Evolutionary conservation across 2,329 filamentous ascomycete genomes (phyloP).

Genomic region (Aureobasidium sp.): DNA sequence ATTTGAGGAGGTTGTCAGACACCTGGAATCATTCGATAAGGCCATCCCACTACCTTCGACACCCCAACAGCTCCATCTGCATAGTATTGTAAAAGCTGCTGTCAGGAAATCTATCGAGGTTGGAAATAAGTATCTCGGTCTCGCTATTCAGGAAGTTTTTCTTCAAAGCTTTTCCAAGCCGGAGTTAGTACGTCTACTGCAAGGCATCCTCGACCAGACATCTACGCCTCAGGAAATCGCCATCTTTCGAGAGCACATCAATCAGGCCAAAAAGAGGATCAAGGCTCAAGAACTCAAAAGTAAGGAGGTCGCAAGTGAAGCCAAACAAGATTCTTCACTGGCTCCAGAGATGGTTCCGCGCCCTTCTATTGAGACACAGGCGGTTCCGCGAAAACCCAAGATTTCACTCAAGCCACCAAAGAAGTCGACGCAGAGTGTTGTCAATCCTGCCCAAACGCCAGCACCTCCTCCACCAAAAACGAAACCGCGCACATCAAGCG

Average conservation of each 20-base stretch:
- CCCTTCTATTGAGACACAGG: constrained; percentile 26
- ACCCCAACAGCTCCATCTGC: constrained; percentile 9
- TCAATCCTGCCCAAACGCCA: neutral
- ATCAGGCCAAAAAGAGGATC: constrained; percentile 35
- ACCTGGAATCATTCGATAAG: neutral
- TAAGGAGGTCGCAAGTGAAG: constrained; percentile 15
- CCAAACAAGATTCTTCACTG: constrained; percentile 28
- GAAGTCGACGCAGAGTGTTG: neutral
- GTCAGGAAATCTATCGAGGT: constrained; percentile 33
- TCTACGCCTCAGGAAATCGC: constrained; percentile 33
- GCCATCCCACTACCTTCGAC: neutral
- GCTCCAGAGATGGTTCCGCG: constrained; percentile 15
- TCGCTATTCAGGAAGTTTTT: constrained; percentile 38
- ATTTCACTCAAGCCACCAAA: constrained; percentile 27
- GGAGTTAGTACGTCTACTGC: constrained; percentile 33
- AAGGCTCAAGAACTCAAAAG: constrained; percentile 23
- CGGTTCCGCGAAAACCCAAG: constrained; percentile 21
- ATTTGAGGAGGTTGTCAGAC: neutral
- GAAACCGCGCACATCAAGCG: constrained; percentile 20
- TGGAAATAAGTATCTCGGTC: constrained; percentile 31
- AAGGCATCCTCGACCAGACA: constrained; percentile 36
- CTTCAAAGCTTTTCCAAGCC: constrained; percentile 33
- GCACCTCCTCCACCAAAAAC: neutral
- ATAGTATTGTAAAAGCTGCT: constrained; percentile 35
- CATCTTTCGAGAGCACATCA: constrained; percentile 38